Percentiles rank a stretch among this genome's conserved stretches.
Conservation (phyloP, 2,329 filamentous ascomycete species). For the Fusarium piperis region DNA sequence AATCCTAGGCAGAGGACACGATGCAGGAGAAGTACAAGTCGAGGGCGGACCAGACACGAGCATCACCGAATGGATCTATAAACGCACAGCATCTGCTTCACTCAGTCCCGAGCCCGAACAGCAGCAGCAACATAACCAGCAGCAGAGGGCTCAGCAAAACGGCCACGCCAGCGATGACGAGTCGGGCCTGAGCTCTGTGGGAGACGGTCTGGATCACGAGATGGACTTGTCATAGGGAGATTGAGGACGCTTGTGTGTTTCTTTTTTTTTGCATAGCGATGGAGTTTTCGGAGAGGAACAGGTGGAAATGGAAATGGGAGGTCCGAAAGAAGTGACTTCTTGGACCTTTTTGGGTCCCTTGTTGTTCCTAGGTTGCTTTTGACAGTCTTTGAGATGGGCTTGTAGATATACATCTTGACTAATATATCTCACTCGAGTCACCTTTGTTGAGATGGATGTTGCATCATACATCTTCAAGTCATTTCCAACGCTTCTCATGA, state of each 20-base stretch:
- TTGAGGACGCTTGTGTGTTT: not conserved
- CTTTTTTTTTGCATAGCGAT: conserved; percentile 42
- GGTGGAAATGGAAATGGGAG: not conserved
- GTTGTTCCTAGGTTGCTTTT: not conserved
- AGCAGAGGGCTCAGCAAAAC: conserved; percentile 33
- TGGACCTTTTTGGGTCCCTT: not conserved
- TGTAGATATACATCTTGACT: not conserved
- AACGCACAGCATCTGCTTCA: conserved; percentile 37
- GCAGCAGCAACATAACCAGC: conserved; percentile 11
- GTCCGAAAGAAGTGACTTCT: conserved; percentile 9
- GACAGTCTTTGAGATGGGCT: not conserved
- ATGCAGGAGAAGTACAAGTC: conserved; percentile 77
- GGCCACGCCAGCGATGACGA: conserved; percentile 50
- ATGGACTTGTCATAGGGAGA: conserved; percentile 57
- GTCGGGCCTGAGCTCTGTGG: conserved; percentile 67
- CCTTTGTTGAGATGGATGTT: not conserved
- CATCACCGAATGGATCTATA: conserved; percentile 51
- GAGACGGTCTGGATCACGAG: conserved; percentile 55
- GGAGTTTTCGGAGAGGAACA: conserved; percentile 37
- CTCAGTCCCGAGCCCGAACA: conserved; percentile 13
- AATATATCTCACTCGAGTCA: not conserved
- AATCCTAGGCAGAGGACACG: conserved; percentile 77
- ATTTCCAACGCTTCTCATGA: not conserved
- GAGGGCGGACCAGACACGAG: conserved; percentile 71
- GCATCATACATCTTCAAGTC: not conserved